Base-by-base conservation (phyloP, 257 asterid species). In the Voacanga thouarsii region DNA sequence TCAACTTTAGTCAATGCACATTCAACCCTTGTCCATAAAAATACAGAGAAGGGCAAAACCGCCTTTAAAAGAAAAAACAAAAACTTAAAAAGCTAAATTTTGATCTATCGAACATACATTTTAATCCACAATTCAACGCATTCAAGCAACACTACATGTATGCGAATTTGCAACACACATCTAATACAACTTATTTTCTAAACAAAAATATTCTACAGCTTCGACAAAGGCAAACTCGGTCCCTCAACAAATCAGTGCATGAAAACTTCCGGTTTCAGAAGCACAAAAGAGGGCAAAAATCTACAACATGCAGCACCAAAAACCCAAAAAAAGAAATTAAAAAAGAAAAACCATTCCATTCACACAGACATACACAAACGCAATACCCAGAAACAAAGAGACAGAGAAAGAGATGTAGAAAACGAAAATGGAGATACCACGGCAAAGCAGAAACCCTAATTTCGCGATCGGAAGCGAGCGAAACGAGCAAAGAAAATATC, bases 381-480 rank as follows among this genome's bases (percentile, higher is more conserved):
- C 19, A 68, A 68, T 19, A 61, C 23, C 11, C 39, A 61, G 43
- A 19, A 1, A 45, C 5, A 47, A 2, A 33, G 11, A 72, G 15
- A 11, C 15, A 37, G 71, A 47, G 50, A 7, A 60, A 47, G 43
- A 49, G 30, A 72, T 72, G 45, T 9, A 49, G 53, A 79, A 67
- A 8, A 19, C 4, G 44, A 9, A 39, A 51, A 18, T 33, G 74
- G 28, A 21, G 28, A 11, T 33, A 49, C 74, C 28, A 28, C 49
- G 23, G 4, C 39, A 67, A 79, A 37, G 78, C 69, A 79, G 78
- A 79, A 79, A 79, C 82, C 82, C 82, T 79, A 79, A 63, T 72
- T 55, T 28, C 3, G 68, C 57, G 82, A 79, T 72, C 75, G 78
- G 75, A 72, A 74, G 78, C 60, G 78, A 56, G 33, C 53, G 5